A percentile compares a stretch with the other conserved stretches of the same genome.
phyloP scores from a whole-genome alignment of 192 early-diverging fungal genomes.

The Mortierella hygrophila region DNA sequence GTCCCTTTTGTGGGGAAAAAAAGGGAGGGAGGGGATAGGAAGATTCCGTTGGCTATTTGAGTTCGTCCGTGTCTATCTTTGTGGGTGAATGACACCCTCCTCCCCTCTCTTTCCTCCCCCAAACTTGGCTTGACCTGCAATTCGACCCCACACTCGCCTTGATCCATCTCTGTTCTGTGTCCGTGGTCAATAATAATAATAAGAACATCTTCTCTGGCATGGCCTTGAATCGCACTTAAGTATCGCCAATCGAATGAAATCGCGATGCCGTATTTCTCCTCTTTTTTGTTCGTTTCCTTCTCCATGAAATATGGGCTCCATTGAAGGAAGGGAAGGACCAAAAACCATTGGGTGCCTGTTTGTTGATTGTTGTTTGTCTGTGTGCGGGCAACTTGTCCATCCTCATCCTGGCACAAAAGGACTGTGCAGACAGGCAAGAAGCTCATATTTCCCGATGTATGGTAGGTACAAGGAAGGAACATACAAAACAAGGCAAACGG shows the following conservation, averaged over 20 bases:
- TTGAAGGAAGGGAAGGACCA: not conserved
- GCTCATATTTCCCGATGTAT: not conserved
- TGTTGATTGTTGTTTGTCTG: not conserved
- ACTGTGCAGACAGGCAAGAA: not conserved
- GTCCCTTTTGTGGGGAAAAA: not conserved
- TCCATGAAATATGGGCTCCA: not conserved
- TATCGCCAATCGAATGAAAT: not conserved
- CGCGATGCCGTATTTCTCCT: not conserved
- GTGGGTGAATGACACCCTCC: not conserved
- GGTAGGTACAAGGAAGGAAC: not conserved
- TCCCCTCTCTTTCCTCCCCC: no score
- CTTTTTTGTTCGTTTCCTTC: not conserved
- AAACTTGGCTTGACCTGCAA: not conserved
- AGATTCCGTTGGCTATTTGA: not conserved
- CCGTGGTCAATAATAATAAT: not conserved
- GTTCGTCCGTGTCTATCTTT: no score
- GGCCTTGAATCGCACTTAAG: not conserved
- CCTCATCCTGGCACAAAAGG: not conserved
- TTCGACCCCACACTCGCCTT: not conserved
- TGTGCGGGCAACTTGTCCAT: conserved; percentile 12
- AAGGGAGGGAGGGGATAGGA: not conserved
- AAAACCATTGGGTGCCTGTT: not conserved
- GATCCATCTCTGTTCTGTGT: not conserved
- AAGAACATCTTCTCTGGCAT: not conserved
- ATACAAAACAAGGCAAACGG: not conserved